Base-by-base conservation (phyloP, 2,329 filamentous ascomycete genomes). In the Alternaria solani region DNA sequence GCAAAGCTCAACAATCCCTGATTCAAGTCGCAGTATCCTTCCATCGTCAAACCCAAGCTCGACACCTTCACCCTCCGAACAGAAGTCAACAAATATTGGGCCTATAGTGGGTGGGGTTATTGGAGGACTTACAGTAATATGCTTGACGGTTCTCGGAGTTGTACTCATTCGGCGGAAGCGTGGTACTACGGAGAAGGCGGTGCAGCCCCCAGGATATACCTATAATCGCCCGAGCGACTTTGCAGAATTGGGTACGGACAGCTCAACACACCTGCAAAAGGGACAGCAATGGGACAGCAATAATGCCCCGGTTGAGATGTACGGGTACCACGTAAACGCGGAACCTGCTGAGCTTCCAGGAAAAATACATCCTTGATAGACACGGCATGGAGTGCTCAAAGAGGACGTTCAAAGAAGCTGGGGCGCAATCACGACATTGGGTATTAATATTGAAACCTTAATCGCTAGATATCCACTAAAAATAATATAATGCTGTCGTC, bases 161-260 rank as follows among this genome's bases (percentile, higher is more conserved):
- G 34, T 65, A 16, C 51, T 65, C 36, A 65, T 62, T 25, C 62
- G 59, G n/a, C 32, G 56, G 18, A 64, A 60, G 51, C 51, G 57
- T 44, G 55, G 52, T 32, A 34, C 28, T 30, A 26, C 49, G 39
- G 26, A 48, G 30, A 30, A 52, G 39, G 44, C 4, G n/a, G 47
- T 18, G 12, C 43, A 51, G 28, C 43, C 59, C 28, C 38, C 48
- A 20, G 59, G 56, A 25, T 34, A 59, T 43, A 51, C 7, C 5
- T 52, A 64, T 36, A 18, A 55, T 28, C 34, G 16, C 26, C 41
- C 9, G 26, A 32, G 9, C 11, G 48, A 32, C 3, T 16, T 36
- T 42, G 16, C 38, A 26, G 44, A 61, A 38, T 39, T 39, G 25
- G 34, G 38, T 48, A 38, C 39, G 28, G 44, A 55, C 8, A 39